phyloP scores from a whole-genome alignment of 163 green algal genomes.

The Chlorella variabilis region DNA sequence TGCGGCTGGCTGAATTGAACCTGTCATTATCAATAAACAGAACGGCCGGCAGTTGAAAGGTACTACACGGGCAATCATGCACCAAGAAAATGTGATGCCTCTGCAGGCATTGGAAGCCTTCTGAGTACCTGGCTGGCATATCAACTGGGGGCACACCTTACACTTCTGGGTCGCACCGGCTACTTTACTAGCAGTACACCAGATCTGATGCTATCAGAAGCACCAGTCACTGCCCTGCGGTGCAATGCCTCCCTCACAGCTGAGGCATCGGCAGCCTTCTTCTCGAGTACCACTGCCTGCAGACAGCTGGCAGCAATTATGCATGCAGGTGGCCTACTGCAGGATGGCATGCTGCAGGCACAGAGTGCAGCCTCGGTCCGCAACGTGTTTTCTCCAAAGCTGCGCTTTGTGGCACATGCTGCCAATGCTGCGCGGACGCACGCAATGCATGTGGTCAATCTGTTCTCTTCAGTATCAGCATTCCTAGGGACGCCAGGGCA shows the following conservation, averaged over 20 bases:
- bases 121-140: neutral
- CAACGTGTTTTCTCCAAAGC: constrained; percentile 56
- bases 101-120: constrained; percentile 31
- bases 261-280: neutral
- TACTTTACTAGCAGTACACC: neutral
- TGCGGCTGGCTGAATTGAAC: too few relatives aligned
- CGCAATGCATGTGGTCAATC: neutral
- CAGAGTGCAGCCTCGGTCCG: constrained; percentile 18
- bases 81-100: too few relatives aligned
- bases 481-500: constrained; percentile 61
- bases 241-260: neutral
- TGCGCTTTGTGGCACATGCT: constrained; percentile 15
- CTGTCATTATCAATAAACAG: too few relatives aligned
- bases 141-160: neutral
- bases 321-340: constrained; percentile 7
- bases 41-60: too few relatives aligned
- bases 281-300: too few relatives aligned
- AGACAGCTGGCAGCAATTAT: neutral
- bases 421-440: neutral
- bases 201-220: neutral
- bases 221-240: neutral
- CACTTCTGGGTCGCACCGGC: constrained; percentile 15
- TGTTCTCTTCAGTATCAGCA: constrained; percentile 64
- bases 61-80: too few relatives aligned
- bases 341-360: neutral